Conservation (phyloP, 306 rosid species). For the Bauhinia variegata region DNA sequence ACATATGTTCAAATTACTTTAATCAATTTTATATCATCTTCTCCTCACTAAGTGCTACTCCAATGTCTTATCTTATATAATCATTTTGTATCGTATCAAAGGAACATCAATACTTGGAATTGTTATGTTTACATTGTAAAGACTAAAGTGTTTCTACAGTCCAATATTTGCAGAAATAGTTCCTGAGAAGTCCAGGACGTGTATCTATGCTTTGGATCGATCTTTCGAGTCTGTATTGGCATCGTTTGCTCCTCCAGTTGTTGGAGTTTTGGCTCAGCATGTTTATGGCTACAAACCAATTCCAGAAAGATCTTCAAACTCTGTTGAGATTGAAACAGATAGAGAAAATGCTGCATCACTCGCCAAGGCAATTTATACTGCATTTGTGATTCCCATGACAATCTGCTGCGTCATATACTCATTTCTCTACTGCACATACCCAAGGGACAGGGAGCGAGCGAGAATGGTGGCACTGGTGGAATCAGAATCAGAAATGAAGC, state of each 20-base stretch:
- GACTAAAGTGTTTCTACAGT: slow-evolving; percentile 44
- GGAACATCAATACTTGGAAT: too few species aligned
- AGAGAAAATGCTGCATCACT: slow-evolving; percentile 79
- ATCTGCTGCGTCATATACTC: slow-evolving; percentile 69
- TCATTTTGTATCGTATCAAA: too few species aligned
- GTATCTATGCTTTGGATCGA: slow-evolving; percentile 79
- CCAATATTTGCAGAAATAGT: slow-evolving; percentile 98
- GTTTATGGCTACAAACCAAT: slow-evolving; percentile 70
- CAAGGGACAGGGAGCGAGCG: slow-evolving; percentile 82
- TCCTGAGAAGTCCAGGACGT: slow-evolving; percentile 77
- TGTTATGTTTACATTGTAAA: background rate
- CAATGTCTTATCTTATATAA: too few species aligned
- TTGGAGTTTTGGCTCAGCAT: slow-evolving; percentile 76
- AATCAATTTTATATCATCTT: too few species aligned
- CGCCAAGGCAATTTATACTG: slow-evolving; percentile 75
- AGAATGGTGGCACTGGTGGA: slow-evolving; percentile 57
- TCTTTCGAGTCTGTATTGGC: slow-evolving; percentile 69
- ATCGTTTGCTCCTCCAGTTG: slow-evolving; percentile 85
- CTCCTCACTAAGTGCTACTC: too few species aligned
- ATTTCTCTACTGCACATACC: slow-evolving; percentile 74
- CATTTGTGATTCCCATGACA: slow-evolving; percentile 69
- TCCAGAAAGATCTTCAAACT: slow-evolving; percentile 58
- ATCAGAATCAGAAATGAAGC: slow-evolving; percentile 64
- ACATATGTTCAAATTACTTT: too few species aligned
- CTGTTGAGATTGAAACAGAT: slow-evolving; percentile 60